Percentiles rank a stretch among this genome's conserved stretches.
Evolutionary conservation across 2,329 filamentous ascomycete species (phyloP).

Genomic region (Arthrobotrys sphaeroides): DNA sequence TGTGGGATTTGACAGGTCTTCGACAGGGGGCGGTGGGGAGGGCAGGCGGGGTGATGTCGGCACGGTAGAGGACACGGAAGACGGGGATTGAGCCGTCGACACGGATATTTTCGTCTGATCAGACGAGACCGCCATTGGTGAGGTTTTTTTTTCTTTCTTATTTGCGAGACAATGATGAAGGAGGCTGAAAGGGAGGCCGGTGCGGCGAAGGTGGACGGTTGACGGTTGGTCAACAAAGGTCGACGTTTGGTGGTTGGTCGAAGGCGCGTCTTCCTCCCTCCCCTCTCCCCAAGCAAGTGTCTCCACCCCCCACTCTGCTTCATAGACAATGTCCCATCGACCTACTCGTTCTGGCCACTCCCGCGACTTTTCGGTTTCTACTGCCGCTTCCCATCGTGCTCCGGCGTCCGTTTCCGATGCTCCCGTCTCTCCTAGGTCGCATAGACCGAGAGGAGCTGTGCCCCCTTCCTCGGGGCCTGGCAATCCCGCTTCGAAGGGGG

Average conservation of each 20-base stretch:
- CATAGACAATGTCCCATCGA: slow-evolving; percentile 37
- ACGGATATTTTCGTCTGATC: slow-evolving; percentile 21
- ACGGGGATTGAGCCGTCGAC: slow-evolving; percentile 9
- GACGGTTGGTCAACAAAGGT: neutral
- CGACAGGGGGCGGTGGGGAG: slow-evolving; percentile 91
- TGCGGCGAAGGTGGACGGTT: neutral
- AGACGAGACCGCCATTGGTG: slow-evolving; percentile 2
- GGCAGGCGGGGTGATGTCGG: slow-evolving; percentile 90
- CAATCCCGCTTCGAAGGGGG: slow-evolving; percentile 18
- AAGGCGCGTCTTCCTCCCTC: neutral
- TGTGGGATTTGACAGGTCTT: slow-evolving; percentile 77
- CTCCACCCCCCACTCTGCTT: neutral
- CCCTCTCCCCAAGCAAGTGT: neutral
- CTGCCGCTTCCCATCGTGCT: neutral
- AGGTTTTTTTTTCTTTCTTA: too few relatives aligned
- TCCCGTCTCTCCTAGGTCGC: slow-evolving; percentile 24
- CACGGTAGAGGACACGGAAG: slow-evolving; percentile 56
- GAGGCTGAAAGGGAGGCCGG: too few relatives aligned
- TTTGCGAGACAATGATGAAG: neutral
- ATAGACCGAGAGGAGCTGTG: neutral
- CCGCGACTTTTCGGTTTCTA: slow-evolving; percentile 25
- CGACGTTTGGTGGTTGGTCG: neutral
- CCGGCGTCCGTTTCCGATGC: slow-evolving; percentile 19
- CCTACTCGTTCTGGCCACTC: slow-evolving; percentile 16
- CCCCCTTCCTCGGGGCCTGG: slow-evolving; percentile 3